Conservation (phyloP, 2,329 filamentous ascomycete species). For the Mollisiaceae sp. region DNA sequence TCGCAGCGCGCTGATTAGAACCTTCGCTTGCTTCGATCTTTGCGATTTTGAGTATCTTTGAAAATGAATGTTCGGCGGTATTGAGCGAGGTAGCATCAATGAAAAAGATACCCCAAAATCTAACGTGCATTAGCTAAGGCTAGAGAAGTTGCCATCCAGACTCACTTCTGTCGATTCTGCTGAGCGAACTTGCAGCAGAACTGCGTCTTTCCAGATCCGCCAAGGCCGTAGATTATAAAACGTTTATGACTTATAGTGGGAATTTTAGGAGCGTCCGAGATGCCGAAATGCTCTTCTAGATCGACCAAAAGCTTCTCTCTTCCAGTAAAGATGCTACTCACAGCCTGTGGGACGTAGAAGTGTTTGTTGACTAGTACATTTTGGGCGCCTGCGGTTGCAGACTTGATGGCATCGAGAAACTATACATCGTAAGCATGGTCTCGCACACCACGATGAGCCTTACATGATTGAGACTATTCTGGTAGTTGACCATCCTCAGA, state of each 20-base stretch:
- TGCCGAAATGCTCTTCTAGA: not conserved
- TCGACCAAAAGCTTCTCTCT: not conserved
- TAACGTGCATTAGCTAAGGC: not conserved
- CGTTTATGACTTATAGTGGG: not conserved
- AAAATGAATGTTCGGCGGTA: not conserved
- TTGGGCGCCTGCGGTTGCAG: not conserved
- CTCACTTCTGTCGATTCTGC: conserved; percentile 3
- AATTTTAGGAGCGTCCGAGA: not conserved
- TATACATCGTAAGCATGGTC: not conserved
- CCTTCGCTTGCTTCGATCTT: not conserved
- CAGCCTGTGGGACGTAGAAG: conserved; percentile 8
- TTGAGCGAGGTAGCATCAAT: not conserved
- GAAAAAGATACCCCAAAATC: conserved; percentile 6
- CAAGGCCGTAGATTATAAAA: conserved; percentile 4
- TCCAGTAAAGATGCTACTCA: conserved; percentile 7
- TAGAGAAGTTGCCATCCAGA: not conserved
- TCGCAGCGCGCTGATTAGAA: not conserved
- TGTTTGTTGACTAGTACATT: not conserved
- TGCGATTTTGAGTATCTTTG: not conserved
- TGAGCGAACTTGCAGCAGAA: conserved; percentile 11
- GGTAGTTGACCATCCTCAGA: not conserved
- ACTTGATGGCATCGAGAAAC: conserved; percentile 1
- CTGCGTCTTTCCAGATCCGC: conserved; percentile 9
- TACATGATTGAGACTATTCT: conserved; percentile 1
- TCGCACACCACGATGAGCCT: not conserved